Evolutionary conservation across 805 yeast species (phyloP).

Genomic region (Yarrowia sp.): DNA sequence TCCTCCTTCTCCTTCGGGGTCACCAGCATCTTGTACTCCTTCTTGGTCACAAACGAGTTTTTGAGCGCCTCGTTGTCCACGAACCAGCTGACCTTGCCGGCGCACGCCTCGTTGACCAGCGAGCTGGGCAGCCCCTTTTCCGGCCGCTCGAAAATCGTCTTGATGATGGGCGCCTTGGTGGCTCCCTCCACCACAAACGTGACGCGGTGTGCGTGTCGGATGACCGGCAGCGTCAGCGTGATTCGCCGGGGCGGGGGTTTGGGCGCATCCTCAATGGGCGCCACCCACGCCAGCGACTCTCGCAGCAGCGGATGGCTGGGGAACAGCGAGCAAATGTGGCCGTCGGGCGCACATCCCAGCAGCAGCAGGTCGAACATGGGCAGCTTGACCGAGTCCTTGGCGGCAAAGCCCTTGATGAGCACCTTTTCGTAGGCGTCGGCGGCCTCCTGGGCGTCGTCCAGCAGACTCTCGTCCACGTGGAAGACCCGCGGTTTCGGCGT

Average conservation of each 20-base stretch:
- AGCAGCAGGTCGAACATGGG: constrained; percentile 92
- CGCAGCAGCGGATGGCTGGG: constrained; percentile 89
- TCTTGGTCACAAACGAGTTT: constrained; percentile 76
- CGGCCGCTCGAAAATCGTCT: constrained; percentile 93
- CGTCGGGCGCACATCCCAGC: constrained; percentile 98
- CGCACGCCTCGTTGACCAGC: constrained; percentile 94
- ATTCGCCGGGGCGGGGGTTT: constrained; percentile 85
- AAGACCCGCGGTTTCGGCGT: constrained; percentile 69
- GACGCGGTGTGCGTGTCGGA: constrained; percentile 90
- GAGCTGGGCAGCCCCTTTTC: constrained; percentile 95
- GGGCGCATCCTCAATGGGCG: constrained; percentile 91
- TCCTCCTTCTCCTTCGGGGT: constrained; percentile 7
- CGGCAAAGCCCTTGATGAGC: constrained; percentile 88
- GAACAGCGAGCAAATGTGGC: constrained; percentile 95
- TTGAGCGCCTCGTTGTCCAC: constrained; percentile 91
- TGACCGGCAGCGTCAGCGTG: constrained; percentile 91
- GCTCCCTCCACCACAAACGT: constrained; percentile 97
- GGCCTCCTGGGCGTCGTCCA: constrained; percentile 74
- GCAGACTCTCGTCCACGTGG: constrained; percentile 79
- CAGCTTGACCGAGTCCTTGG: constrained; percentile 91
- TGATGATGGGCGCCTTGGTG: constrained; percentile 89
- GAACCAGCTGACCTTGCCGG: constrained; percentile 96
- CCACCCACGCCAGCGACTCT: constrained; percentile 93
- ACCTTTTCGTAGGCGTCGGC: constrained; percentile 92
- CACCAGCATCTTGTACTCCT: constrained; percentile 67